Percentiles rank a stretch among this genome's conserved stretches.
phyloP scores from a whole-genome alignment of 2,329 filamentous ascomycete species.

The Colletotrichum sansevieriae region DNA sequence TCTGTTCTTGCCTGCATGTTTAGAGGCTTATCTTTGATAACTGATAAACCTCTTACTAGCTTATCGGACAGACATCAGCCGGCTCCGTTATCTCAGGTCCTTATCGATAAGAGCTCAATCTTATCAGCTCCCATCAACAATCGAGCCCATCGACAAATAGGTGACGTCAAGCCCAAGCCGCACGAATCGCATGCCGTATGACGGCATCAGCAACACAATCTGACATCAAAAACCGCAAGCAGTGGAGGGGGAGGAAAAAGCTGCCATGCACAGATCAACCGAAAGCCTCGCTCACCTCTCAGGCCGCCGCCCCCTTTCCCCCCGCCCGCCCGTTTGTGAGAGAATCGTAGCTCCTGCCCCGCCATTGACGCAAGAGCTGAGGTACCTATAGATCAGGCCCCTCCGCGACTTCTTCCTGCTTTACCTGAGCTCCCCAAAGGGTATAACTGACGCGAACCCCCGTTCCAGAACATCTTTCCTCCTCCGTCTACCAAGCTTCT shows the following conservation, averaged over 20 bases:
- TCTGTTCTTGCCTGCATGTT: too few species aligned
- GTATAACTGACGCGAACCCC: background rate
- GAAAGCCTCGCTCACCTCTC: slow-evolving; percentile 16
- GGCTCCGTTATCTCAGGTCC: too few species aligned
- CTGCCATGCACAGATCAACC: too few species aligned
- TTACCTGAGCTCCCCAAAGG: too few species aligned
- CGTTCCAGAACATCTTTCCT: background rate
- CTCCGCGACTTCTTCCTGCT: background rate
- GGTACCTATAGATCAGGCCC: background rate
- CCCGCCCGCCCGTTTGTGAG: too few species aligned
- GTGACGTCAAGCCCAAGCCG: slow-evolving; percentile 38
- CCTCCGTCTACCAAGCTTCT: background rate
- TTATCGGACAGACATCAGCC: too few species aligned
- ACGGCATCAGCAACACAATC: slow-evolving; percentile 38
- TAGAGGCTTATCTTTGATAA: too few species aligned
- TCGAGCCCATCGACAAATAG: slow-evolving; percentile 1
- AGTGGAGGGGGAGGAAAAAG: background rate
- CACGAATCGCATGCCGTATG: slow-evolving; percentile 19
- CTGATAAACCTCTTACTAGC: too few species aligned
- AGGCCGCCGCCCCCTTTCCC: background rate
- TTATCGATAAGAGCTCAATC: slow-evolving; percentile 5
- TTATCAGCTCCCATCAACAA: background rate
- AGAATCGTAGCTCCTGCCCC: background rate
- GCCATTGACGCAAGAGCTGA: slow-evolving; percentile 38
- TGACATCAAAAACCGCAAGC: slow-evolving; percentile 40